Base-by-base conservation (phyloP, 805 yeast species). In the Wickerhamomyces xylosicus region DNA sequence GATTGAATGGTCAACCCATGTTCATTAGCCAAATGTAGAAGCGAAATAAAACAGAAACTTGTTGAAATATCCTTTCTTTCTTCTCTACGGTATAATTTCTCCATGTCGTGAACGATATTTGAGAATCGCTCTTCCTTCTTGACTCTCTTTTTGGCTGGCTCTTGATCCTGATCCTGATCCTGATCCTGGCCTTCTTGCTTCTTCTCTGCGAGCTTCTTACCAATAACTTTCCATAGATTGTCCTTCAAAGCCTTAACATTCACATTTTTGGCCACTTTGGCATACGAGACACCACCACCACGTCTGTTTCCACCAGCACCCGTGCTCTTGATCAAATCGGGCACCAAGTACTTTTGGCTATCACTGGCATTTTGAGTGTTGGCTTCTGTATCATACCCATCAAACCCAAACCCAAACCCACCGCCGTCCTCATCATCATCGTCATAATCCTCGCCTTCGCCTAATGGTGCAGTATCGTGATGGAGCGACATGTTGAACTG, bases 1-100 rank as follows among this genome's bases (percentile, higher is more conserved):
- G 29, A 25, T 25, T 25, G 29, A 6, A 86, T 69, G 6, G 63
- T 53, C 22, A 86, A 63, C 1, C 89, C 90, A 51, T 83, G 79
- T 56, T 86, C 96, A 54, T 87, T 86, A 13, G 95, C 95, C 47
- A 86, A 63, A 60, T 86, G 96, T 28, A 86, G 61, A 50, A 85
- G 60, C 49, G 95, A 83, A 41, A 86, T 84, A 50, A 86, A 86
- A 52, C 85, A 83, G 57, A 83, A 83, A 58, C 94, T 80, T 1
- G 95, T 85, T 1, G 94, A 81, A 7, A 87, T 59, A 38, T 86
- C 95, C 37, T 69, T 70, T 47, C 67, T 63, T 35, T 77, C 71
- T 36, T 73, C 77, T 8, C 64, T 58, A 1, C 73, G 65, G 53
- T 87, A 86, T 54, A 66, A 64, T 8, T 59, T 57, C 16, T 64